Conservation (phyloP, 805 yeast genomes). For the Phaffomyces opuntiae region DNA sequence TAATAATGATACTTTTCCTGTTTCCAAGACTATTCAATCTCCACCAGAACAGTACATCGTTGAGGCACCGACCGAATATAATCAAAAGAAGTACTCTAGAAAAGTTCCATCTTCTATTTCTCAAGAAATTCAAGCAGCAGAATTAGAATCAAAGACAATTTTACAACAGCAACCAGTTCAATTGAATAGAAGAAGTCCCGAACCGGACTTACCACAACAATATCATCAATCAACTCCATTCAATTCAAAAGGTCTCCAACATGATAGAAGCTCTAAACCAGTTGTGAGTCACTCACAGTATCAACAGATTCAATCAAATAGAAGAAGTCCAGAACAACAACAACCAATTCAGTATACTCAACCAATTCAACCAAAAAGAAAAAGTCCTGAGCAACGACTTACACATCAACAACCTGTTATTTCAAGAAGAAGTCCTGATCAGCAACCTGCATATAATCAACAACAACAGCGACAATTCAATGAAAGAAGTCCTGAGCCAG, state of each 20-base stretch:
- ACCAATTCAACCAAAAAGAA: neutral
- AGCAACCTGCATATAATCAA: no score
- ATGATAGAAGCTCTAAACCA: neutral
- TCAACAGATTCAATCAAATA: neutral
- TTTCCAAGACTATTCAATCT: neutral
- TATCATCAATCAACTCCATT: neutral
- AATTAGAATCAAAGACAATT: no score
- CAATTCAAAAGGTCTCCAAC: neutral
- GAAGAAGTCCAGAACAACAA: constrained; percentile 1
- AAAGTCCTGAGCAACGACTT: neutral
- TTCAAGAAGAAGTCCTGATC: no score
- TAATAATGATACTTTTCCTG: neutral
- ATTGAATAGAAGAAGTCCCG: neutral
- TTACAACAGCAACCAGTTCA: neutral
- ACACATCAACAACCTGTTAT: no score
- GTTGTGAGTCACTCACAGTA: neutral
- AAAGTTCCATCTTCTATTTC: neutral
- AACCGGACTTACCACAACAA: neutral
- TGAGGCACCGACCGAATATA: no score
- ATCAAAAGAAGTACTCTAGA: no score
- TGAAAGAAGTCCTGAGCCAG: neutral
- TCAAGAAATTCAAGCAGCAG: neutral
- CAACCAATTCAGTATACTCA: neutral
- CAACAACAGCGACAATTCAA: no score
- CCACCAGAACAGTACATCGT: neutral